phyloP scores from a whole-genome alignment of 345 rosid genomes.

The Streptanthus diversifolius region DNA sequence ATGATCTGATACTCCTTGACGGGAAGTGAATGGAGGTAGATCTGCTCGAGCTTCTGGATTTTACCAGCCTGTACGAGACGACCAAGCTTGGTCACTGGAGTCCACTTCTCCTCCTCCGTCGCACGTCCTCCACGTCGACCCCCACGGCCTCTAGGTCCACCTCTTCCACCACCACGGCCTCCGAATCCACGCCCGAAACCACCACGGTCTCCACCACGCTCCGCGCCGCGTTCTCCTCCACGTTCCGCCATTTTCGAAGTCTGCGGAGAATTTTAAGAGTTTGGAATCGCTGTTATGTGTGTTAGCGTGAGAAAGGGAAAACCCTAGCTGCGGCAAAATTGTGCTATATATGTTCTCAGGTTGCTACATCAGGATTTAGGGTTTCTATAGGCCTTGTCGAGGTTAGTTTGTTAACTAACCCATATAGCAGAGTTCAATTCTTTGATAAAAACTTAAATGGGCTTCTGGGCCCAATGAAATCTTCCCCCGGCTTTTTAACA shows the following conservation, averaged over 20 bases:
- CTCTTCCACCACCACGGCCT: conserved; percentile 45
- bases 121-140: conserved; percentile 67
- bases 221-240: conserved; percentile 25
- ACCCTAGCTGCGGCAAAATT: background rate
- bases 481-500: background rate
- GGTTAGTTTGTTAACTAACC: background rate
- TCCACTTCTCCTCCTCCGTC: conserved; percentile 78
- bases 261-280: background rate
- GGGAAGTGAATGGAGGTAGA: conserved; percentile 81
- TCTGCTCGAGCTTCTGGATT: conserved; percentile 59
- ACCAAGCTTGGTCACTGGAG: conserved; percentile 84
- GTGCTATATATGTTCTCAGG: conserved; percentile 10
- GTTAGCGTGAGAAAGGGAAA: background rate
- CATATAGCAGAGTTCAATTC: background rate
- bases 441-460: background rate
- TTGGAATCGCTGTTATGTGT: background rate
- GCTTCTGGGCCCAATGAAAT: background rate
- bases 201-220: conserved; percentile 55
- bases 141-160: conserved; percentile 40
- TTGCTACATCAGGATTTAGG: conserved; percentile 9
- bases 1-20: conserved; percentile 88
- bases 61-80: conserved; percentile 58
- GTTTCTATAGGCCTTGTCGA: conserved; percentile 14
- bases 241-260: conserved; percentile 32
- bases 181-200: conserved; percentile 69